A percentile compares a stretch with the other conserved stretches of the same genome.
Conservation (phyloP, 805 yeast genomes). For the Huiozyma sinensis region DNA sequence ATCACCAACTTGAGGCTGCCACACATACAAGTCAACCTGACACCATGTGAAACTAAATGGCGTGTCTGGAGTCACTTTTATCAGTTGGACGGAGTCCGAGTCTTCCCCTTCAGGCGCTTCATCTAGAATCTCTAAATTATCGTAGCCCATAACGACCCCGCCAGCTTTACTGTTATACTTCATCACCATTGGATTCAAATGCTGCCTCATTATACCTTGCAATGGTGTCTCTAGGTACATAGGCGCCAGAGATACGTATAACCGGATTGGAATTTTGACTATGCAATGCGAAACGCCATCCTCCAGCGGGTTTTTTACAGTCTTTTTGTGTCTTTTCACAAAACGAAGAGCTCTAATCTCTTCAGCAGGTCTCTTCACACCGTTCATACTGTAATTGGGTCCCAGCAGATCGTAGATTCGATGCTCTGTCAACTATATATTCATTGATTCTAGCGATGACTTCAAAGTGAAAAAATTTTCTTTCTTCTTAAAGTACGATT, state of each 20-base stretch:
- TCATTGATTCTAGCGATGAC: too few species aligned
- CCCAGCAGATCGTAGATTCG: too few species aligned
- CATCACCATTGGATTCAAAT: slow-evolving; percentile 84
- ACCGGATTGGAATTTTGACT: slow-evolving; percentile 28
- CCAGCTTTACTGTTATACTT: slow-evolving; percentile 57
- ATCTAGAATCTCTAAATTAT: slow-evolving; percentile 44
- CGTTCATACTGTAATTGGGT: slow-evolving; percentile 7
- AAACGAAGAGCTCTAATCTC: slow-evolving; percentile 13
- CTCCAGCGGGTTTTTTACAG: slow-evolving; percentile 19
- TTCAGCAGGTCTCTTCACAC: slow-evolving; percentile 20
- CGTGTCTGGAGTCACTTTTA: slow-evolving; percentile 62
- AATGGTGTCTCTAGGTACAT: slow-evolving; percentile 55
- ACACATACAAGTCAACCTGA: slow-evolving; percentile 66
- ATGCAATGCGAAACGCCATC: slow-evolving; percentile 27
- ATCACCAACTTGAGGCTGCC: slow-evolving; percentile 90
- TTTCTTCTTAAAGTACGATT: too few species aligned
- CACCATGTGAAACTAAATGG: slow-evolving; percentile 90
- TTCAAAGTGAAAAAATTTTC: too few species aligned
- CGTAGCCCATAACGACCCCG: slow-evolving; percentile 80
- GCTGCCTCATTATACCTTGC: slow-evolving; percentile 77
- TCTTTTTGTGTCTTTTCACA: slow-evolving; percentile 22
- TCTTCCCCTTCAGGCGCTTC: slow-evolving; percentile 35
- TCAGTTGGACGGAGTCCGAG: slow-evolving; percentile 35
- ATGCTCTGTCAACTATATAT: too few species aligned
- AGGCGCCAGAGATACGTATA: slow-evolving; percentile 88